Evolutionary conservation across 2,329 filamentous ascomycete species (phyloP), one percentile per base, ranked within the genome.

Genomic region (Penicillium sp.): DNA sequence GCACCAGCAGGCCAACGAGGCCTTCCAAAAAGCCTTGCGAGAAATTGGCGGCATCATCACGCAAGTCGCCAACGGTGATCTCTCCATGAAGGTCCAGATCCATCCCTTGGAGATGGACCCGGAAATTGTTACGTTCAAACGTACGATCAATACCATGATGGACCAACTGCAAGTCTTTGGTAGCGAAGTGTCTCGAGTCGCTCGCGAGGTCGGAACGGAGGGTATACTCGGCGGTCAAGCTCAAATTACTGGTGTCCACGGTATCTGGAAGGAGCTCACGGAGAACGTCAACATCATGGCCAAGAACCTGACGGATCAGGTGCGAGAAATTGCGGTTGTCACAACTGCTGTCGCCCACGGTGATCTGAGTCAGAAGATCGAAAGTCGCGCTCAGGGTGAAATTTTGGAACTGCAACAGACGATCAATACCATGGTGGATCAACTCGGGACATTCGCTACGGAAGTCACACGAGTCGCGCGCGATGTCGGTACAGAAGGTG

Each of bases 91-190:
- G 76, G 93, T 96, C 58, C 85, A 93, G 66, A 95, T 97, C 72
- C 94, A 96, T 70, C 89, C 89, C 4, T 87, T 95, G 61, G 93
- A 97, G 77, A 94, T 96, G 87, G 93, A 97, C 79, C 91, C 92
- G 26, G 93, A 97, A 80, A 97, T 97, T 68, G 94, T 91, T 26
- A 92, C 90, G 8, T 97, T 97, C 80, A 97, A 97, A 77, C 87
- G 90, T 65, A 96, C 93, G 57, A 97, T 97, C 77, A 97, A 97
- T 72, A 95, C 89, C 62, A 97, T 97, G 93, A 95, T 97, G 85
- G 93, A 97, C 70, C 93, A 96, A 74, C 81, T 97, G 54, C 92
- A 96, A 70, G 89, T 95, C 54, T 97, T 97, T 73, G 93, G 93
- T 60, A 95, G 90, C 73, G 92, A 97, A 76, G 93, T 97, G 66